Evolutionary conservation across 305 asterid genomes (phyloP).

Genomic region (Fraxinus baroniana): DNA sequence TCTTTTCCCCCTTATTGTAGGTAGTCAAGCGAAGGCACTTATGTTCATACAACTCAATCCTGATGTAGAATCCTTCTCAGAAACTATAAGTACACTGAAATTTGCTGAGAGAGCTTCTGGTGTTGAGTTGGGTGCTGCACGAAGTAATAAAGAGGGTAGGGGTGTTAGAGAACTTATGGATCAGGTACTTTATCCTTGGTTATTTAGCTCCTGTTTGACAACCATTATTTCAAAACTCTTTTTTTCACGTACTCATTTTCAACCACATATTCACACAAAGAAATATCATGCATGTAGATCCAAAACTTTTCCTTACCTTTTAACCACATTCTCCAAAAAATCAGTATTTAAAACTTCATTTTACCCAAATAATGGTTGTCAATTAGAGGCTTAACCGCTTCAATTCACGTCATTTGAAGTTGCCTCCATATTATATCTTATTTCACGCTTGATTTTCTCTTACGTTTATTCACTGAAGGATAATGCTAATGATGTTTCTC

Average conservation of each 20-base stretch:
- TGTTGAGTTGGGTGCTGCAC: conserved; percentile 93
- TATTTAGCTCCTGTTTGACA: background rate
- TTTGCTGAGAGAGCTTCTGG: conserved; percentile 99
- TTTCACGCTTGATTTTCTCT: background rate
- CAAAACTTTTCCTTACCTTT: no score
- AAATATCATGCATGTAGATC: no score
- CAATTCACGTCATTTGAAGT: background rate
- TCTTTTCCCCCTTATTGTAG: conserved; percentile 35
- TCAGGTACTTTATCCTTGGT: conserved; percentile 52
- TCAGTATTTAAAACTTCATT: no score
- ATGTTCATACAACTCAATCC: conserved; percentile 98
- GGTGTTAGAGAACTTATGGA: conserved; percentile 91
- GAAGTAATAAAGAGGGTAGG: conserved; percentile 82
- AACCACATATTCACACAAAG: no score
- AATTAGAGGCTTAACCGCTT: background rate
- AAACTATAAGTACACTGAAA: conserved; percentile 83
- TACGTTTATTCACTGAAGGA: background rate
- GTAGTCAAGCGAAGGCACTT: conserved; percentile 96
- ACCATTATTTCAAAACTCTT: no score
- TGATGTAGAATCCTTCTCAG: conserved; percentile 82
- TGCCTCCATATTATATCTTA: background rate
- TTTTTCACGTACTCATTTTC: no score
- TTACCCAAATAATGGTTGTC: no score
- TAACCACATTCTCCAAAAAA: no score
- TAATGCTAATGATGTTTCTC: background rate